Evolutionary conservation across 2,329 filamentous ascomycete species (phyloP), one percentile per base, ranked within the genome.

Genomic region (Sodiomyces alkalinus): DNA sequence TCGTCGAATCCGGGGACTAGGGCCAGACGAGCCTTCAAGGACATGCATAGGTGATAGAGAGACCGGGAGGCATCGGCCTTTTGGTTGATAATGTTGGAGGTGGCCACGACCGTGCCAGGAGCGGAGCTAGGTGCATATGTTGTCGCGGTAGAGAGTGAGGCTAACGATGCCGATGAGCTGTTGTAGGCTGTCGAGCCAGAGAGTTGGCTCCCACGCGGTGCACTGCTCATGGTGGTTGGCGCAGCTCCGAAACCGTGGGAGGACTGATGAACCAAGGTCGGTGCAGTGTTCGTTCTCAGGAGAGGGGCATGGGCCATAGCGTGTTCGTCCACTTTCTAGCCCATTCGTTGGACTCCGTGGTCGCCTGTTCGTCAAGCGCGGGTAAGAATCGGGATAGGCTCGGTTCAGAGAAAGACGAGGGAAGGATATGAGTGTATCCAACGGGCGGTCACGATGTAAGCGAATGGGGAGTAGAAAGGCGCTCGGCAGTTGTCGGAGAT

Each of bases 71-170:
- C 86, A 51, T 93, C 86, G 49, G 86, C 90, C 50, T 82, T 80
- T 54, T 87, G 81, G 57, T 98, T 98, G 64, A 98, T 93, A 51
- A 98, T 92, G 53, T 93, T 94, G 51, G 80, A 70, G 34, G 80
- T 83, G 35, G 85, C 80, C 44, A 82, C 60, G 36, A 86, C 69
- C 34, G 70, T 70, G 25, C 73, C 73, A 34, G 54, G 35, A n/a
- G 41, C 40, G 15, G 23, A 9, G 14, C 12, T n/a, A 8, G 21
- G 15, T 19, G 53, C 47, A 17, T 56, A 41, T 18, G 62, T 64
- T 17, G 55, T 43, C 9, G 54, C 46, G 40, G 51, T 64, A 24
- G 54, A 47, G 26, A 70, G 49, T 3, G 65, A 62, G 36, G 50
- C 55, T 24, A 71, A 48, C 10, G 66, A 72, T 25, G 63, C 57